These are phyloP conservation scores for Penicillium pulvis DNA, from an alignment of 495 filamentous ascomycete species.

Conservation along the genomic window DNA sequence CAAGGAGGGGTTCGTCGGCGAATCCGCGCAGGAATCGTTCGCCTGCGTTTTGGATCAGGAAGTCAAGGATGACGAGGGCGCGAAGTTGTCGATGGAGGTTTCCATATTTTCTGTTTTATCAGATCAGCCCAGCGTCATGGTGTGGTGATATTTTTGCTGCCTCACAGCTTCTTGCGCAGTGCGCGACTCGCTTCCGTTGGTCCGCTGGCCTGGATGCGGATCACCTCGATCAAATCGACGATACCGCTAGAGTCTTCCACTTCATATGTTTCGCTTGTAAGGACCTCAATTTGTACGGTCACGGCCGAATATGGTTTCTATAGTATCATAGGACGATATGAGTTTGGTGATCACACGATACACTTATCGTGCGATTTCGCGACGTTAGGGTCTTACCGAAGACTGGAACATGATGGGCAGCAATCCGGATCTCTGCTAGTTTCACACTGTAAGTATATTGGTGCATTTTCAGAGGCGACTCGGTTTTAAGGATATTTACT, in stretches of 20 bases:
- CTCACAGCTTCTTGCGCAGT: conserved; percentile 92
- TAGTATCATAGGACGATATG: neutral
- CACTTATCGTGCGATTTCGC: conserved; percentile 9
- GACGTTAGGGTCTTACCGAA: conserved; percentile 28
- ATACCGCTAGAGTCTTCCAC: conserved; percentile 91
- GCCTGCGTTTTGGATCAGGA: conserved; percentile 91
- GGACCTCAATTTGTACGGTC: conserved; percentile 88
- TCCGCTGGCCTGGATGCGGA: conserved; percentile 85
- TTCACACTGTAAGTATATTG: neutral
- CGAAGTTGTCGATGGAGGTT: conserved; percentile 88
- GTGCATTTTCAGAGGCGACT: no score
- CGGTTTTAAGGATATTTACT: neutral
- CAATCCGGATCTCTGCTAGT: neutral
- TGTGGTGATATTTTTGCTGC: neutral
- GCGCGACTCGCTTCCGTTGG: conserved; percentile 90
- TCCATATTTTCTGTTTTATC: conserved; percentile 77
- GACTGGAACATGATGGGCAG: conserved; percentile 42
- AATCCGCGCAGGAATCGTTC: conserved; percentile 84
- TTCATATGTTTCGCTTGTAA: conserved; percentile 87
- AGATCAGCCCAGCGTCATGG: neutral
- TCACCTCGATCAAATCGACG: conserved; percentile 89
- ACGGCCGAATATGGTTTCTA: conserved; percentile 92
- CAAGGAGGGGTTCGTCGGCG: conserved; percentile 89
- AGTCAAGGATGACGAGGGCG: conserved; percentile 88
- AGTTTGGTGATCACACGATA: conserved; percentile 13